These are phyloP conservation scores for Aspergillus nidulans DNA, from an alignment of 495 filamentous ascomycete species.

Conservation along the genomic window DNA sequence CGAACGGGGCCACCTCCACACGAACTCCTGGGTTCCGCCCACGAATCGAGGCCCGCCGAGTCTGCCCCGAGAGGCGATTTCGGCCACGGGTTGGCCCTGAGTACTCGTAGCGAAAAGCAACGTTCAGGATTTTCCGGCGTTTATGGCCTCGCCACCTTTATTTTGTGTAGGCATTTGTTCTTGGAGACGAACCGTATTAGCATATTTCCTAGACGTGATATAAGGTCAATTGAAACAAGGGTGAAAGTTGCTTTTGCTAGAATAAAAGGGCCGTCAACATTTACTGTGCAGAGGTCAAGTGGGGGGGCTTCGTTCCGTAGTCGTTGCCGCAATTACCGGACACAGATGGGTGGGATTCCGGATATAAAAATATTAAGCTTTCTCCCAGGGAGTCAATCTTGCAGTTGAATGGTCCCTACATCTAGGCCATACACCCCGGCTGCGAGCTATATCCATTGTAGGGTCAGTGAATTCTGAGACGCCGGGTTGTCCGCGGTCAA, in stretches of 20 bases:
- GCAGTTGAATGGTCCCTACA: background rate
- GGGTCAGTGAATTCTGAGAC: no score
- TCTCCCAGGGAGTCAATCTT: background rate
- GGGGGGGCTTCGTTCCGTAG: background rate
- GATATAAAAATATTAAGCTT: conserved; percentile 10
- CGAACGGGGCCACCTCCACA: background rate
- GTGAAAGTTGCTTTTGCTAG: background rate
- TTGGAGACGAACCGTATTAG: background rate
- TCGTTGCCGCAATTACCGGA: conserved; percentile 7
- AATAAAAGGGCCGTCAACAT: background rate
- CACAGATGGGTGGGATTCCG: background rate
- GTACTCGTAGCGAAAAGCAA: background rate
- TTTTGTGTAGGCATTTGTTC: background rate
- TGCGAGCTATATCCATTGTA: background rate
- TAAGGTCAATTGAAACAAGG: background rate
- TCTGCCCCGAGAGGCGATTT: background rate
- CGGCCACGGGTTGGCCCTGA: background rate
- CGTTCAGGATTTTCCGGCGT: background rate
- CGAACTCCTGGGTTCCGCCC: background rate
- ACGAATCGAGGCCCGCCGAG: background rate
- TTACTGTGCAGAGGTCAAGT: background rate
- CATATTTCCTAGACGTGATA: background rate
- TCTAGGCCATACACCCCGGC: background rate
- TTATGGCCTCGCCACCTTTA: background rate
- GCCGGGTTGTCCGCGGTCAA: background rate